Conservation (phyloP, 345 rosid genomes). For the Rhodamnia rubescens region DNA sequence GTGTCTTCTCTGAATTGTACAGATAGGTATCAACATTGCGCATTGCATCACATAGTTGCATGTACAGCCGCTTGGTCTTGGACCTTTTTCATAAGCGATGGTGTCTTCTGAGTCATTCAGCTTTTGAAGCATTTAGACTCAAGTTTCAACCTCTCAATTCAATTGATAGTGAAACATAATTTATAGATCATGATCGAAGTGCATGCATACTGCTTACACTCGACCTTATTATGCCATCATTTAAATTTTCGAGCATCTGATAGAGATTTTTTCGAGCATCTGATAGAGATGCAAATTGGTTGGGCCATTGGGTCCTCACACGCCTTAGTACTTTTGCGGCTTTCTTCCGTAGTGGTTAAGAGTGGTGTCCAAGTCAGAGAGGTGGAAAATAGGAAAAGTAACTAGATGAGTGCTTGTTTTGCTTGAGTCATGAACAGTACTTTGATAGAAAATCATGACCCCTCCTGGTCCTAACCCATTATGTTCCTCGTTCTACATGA, state of each 20-base stretch:
- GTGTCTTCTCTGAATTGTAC: background rate
- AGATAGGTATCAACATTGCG: background rate
- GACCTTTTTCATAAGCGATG: background rate
- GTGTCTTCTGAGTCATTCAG: background rate
- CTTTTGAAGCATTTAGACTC: background rate
- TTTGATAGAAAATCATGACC: background rate
- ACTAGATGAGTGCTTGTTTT: background rate
- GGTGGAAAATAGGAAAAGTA: background rate
- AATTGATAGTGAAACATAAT: background rate
- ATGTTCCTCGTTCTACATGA: background rate
- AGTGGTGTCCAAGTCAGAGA: background rate
- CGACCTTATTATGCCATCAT: background rate
- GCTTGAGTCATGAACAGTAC: background rate
- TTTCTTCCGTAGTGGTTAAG: background rate
- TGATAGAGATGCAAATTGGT: background rate
- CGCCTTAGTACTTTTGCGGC: background rate
- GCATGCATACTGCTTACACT: background rate
- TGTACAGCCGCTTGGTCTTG: background rate
- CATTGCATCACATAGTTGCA: background rate
- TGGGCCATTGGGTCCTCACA: background rate
- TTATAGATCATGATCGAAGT: background rate
- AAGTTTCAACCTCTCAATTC: background rate
- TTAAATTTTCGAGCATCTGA: background rate
- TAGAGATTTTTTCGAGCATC: background rate
- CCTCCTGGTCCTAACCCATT: background rate